Base-by-base conservation (phyloP, 208 protist genomes). In the Angomonas desouzai region DNA sequence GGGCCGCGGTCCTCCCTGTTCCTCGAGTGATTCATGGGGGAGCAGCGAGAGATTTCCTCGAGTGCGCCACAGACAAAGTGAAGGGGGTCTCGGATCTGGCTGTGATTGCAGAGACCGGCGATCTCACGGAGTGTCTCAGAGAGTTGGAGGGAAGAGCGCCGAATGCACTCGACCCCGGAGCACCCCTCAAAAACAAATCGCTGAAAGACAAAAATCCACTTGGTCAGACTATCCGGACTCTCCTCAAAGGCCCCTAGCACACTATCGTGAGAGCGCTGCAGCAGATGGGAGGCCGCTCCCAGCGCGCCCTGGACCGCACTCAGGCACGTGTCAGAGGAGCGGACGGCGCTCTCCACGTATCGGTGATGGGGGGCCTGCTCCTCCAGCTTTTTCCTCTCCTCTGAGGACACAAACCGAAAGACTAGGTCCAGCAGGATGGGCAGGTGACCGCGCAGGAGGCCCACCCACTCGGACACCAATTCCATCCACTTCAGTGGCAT, bases 151-250 rank as follows among this genome's bases (percentile, higher is more conserved):
- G 72, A 43, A 2, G 68, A 60, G 2, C 32, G 1, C 38, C 74
- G 64, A 55, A 93, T 43, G 0, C 34, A 55, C 1, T 53, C 53
- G 1, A 62, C 70, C 1, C 71, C 33, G 7, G 47, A 43, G 59
- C 79, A 76, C 33, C 83, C 87, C 38, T 86, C 79, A 83, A 79
- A 84, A 78, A 81, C 84, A 56, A 93, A 85, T 29, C 70, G 60
- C 40, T 90, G 77, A 9, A 86, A 38, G 6, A 80, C 76, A 1
- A 86, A 34, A 23, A 89, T 55, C 69, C 77, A 79, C 32, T 22
- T 23, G 20, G 64, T 16, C 6, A 64, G 58, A 3, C 55, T 40
- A 9, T 13, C 47, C 16, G 29, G 10, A 38, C 30, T 33, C 28
- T 20, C 27, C 62, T 55, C 23, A 45, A 62, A 9, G 7, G 30